These are phyloP conservation scores for Colletotrichum noveboracense DNA, from an alignment of 2,329 filamentous ascomycete species.

Conservation along the genomic window DNA sequence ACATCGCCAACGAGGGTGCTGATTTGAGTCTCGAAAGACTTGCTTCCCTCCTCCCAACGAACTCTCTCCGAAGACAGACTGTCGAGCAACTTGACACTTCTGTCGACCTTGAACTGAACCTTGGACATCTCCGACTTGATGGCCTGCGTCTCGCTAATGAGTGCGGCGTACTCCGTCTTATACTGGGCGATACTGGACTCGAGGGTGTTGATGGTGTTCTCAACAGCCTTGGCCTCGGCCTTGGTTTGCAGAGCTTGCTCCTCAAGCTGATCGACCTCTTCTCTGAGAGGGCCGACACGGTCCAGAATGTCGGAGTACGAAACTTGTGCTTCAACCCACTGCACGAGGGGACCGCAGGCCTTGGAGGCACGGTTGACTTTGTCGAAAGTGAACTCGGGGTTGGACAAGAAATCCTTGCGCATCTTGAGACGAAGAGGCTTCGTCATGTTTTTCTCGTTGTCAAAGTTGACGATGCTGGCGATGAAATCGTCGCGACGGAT, in stretches of 20 bases:
- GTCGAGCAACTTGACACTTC: slow-evolving; percentile 91
- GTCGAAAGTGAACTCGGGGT: slow-evolving; percentile 95
- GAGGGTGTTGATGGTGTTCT: slow-evolving; percentile 82
- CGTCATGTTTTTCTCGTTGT: slow-evolving; percentile 96
- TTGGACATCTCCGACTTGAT: slow-evolving; percentile 97
- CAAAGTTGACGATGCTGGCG: slow-evolving; percentile 94
- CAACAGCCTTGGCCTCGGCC: slow-evolving; percentile 89
- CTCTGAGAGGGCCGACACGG: slow-evolving; percentile 87
- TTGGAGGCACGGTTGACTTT: slow-evolving; percentile 95
- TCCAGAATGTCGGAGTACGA: slow-evolving; percentile 98
- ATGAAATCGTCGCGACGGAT: slow-evolving; percentile 96
- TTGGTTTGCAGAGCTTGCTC: slow-evolving; percentile 90
- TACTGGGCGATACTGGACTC: slow-evolving; percentile 93
- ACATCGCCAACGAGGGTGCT: slow-evolving; percentile 96
- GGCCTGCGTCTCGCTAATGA: slow-evolving; percentile 95
- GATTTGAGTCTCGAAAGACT: slow-evolving; percentile 97
- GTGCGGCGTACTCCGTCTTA: slow-evolving; percentile 92
- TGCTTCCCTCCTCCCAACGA: slow-evolving; percentile 97
- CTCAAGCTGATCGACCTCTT: slow-evolving; percentile 87
- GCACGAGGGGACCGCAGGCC: slow-evolving; percentile 93
- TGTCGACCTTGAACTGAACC: slow-evolving; percentile 97
- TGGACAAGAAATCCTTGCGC: slow-evolving; percentile 89
- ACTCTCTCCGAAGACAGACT: slow-evolving; percentile 92
- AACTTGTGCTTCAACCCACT: slow-evolving; percentile 97
- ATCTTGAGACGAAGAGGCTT: slow-evolving; percentile 81